Evolutionary conservation across 805 yeast species (phyloP).

Genomic region (Ogataea degrootiae): DNA sequence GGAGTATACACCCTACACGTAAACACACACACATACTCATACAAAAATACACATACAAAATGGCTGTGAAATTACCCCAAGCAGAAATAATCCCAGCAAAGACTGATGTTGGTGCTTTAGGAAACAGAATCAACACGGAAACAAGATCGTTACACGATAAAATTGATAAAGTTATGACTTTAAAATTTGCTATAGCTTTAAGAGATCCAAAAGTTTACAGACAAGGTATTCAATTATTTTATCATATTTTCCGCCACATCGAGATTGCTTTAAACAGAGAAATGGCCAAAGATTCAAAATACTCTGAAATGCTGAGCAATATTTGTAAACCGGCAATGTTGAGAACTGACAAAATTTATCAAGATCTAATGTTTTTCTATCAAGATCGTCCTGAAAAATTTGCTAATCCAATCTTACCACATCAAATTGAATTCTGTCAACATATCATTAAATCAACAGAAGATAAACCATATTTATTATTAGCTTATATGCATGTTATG

Average conservation of each 20-base stretch:
- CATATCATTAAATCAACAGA: constrained; percentile 52
- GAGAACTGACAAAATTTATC: constrained; percentile 49
- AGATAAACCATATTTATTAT: constrained; percentile 63
- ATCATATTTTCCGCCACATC: constrained; percentile 62
- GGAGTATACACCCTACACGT: neutral
- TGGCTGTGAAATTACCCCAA: constrained; percentile 13
- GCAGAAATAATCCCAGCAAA: constrained; percentile 67
- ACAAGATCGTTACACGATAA: constrained; percentile 64
- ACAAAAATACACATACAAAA: neutral
- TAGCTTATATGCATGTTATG: constrained; percentile 83
- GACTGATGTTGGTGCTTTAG: constrained; percentile 78
- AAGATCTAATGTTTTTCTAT: constrained; percentile 67
- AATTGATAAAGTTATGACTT: constrained; percentile 62
- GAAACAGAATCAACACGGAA: constrained; percentile 70
- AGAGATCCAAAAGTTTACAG: constrained; percentile 73
- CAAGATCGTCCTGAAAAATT: constrained; percentile 52
- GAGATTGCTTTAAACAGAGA: constrained; percentile 49
- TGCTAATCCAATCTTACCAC: constrained; percentile 49
- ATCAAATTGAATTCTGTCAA: constrained; percentile 56
- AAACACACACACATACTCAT: neutral
- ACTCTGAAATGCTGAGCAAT: constrained; percentile 45
- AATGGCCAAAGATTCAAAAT: constrained; percentile 33
- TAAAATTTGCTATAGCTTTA: constrained; percentile 69
- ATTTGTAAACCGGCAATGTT: constrained; percentile 71
- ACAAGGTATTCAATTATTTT: constrained; percentile 74